phyloP scores from a whole-genome alignment of 495 filamentous ascomycete species.

The Aspergillus biplanus region DNA sequence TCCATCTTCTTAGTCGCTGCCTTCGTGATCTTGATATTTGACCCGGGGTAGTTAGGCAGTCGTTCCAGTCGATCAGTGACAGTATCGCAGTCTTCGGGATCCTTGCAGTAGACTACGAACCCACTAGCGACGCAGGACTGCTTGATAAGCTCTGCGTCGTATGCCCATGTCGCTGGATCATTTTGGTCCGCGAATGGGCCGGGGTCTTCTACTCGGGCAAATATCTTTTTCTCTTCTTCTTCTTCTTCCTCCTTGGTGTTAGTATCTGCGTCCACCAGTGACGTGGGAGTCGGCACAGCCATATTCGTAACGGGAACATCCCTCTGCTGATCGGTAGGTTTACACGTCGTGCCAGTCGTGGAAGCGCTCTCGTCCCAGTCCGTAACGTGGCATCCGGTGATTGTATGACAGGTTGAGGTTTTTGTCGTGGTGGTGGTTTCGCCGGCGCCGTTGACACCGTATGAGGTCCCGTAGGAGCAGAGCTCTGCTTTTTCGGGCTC shows the following conservation, averaged over 20 bases:
- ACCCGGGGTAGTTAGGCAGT: not conserved
- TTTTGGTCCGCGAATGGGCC: not conserved
- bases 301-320: not conserved
- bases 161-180: not conserved
- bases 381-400: constrained; percentile 5
- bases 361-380: constrained; percentile 6
- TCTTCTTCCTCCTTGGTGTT: too few species aligned
- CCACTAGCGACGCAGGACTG: not conserved
- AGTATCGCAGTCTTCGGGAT: not conserved
- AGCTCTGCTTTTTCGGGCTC: constrained; percentile 6
- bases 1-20: not conserved
- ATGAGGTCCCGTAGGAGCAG: constrained; percentile 3
- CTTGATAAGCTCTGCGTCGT: not conserved
- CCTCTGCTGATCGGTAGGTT: not conserved
- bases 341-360: constrained; percentile 1
- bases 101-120: not conserved
- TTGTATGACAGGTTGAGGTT: constrained; percentile 2
- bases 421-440: not conserved
- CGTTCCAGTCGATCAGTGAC: not conserved
- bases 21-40: not conserved
- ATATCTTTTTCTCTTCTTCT: too few species aligned
- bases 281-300: not conserved
- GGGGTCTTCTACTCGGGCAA: too few species aligned
- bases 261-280: too few species aligned
- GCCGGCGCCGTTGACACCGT: constrained; percentile 4